Conservation (phyloP, 2,329 filamentous ascomycete genomes). For the Fusarium continuum region DNA sequence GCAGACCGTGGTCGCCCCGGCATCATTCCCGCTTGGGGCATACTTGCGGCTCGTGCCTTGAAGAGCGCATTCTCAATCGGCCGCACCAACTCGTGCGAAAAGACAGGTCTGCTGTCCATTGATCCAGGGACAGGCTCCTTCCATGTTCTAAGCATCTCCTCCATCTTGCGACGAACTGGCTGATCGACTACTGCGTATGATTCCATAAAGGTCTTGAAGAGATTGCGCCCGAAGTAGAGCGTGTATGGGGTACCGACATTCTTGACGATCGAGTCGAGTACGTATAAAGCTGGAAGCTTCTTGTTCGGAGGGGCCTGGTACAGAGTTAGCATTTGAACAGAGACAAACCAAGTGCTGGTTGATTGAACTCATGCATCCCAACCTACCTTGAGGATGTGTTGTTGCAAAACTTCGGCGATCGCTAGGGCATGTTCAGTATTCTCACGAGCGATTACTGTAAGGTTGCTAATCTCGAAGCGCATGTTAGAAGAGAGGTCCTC, state of each 20-base stretch:
- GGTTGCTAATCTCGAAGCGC: slow-evolving; percentile 94
- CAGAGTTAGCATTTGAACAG: slow-evolving; percentile 49
- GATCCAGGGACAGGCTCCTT: slow-evolving; percentile 96
- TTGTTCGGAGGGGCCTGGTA: slow-evolving; percentile 82
- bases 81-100: slow-evolving; percentile 83
- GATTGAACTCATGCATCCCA: neutral
- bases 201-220: slow-evolving; percentile 96
- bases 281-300: slow-evolving; percentile 95
- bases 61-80: slow-evolving; percentile 95
- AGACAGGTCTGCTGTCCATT: slow-evolving; percentile 90
- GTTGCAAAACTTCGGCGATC: slow-evolving; percentile 88
- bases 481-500: slow-evolving; percentile 92
- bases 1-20: slow-evolving; percentile 59
- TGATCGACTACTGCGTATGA: slow-evolving; percentile 90
- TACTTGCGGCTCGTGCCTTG: slow-evolving; percentile 73
- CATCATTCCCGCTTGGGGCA: slow-evolving; percentile 62
- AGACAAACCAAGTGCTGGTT: neutral
- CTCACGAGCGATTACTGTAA: slow-evolving; percentile 97
- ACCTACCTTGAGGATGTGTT: slow-evolving; percentile 94
- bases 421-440: slow-evolving; percentile 95
- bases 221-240: slow-evolving; percentile 88
- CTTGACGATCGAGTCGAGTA: slow-evolving; percentile 97
- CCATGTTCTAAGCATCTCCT: slow-evolving; percentile 98
- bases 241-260: slow-evolving; percentile 99
- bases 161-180: slow-evolving; percentile 86